Conservation (phyloP, 306 rosid species). For the Vachellia collinsii region DNA sequence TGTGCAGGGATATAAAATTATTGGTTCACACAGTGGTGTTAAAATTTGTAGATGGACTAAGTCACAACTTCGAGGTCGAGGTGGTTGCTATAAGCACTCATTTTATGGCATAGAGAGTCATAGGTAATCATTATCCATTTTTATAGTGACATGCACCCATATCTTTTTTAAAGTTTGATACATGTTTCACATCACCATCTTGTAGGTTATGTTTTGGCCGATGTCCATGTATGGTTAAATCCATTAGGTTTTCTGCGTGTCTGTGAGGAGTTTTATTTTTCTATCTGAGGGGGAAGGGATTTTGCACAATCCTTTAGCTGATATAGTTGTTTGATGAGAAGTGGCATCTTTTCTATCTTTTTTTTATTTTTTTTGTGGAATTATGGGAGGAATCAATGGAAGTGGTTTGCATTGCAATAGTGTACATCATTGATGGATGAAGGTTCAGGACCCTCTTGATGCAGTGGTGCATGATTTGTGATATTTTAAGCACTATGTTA, state of each 20-base stretch:
- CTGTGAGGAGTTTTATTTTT: background rate
- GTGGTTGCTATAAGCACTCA: constrained; percentile 99
- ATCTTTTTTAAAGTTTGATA: background rate
- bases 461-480: background rate
- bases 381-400: background rate
- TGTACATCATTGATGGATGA: background rate
- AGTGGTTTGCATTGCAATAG: background rate
- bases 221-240: background rate
- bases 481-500: background rate
- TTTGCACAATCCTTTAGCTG: background rate
- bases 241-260: background rate
- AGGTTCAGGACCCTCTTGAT: background rate
- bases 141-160: background rate
- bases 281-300: background rate
- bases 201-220: background rate
- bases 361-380: background rate
- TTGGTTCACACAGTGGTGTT: constrained; percentile 95
- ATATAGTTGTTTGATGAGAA: background rate
- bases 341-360: background rate
- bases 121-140: constrained; percentile 53
- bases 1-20: constrained; percentile 91
- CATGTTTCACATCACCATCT: background rate
- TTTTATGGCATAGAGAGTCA: constrained; percentile 99
- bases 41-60: constrained; percentile 99
- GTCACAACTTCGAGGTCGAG: constrained; percentile 96